Evolutionary conservation across 345 rosid genomes (phyloP).

Genomic region (Populus simonii): DNA sequence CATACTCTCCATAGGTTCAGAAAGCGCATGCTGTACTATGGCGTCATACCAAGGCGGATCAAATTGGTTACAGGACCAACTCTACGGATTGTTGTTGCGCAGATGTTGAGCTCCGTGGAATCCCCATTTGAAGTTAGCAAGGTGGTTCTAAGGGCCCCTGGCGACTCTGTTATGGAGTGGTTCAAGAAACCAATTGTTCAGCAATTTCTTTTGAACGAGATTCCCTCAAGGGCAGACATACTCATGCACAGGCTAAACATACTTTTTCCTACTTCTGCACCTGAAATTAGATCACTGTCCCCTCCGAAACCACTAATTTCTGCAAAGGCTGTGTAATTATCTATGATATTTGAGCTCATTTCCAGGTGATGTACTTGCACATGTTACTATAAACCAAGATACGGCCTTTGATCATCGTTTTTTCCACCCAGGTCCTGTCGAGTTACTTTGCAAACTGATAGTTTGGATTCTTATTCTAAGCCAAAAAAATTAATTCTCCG

Average conservation of each 20-base stretch:
- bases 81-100: constrained; percentile 82
- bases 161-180: constrained; percentile 93
- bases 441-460: not conserved
- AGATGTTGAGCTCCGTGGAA: constrained; percentile 89
- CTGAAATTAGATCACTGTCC: constrained; percentile 76
- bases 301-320: constrained; percentile 46
- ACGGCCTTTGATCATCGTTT: not conserved
- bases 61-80: constrained; percentile 97
- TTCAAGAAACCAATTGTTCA: constrained; percentile 95
- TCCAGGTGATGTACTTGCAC: constrained; percentile 1
- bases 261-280: constrained; percentile 87
- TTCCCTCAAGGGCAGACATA: constrained; percentile 81
- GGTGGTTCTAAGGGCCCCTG: constrained; percentile 88
- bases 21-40: constrained; percentile 90
- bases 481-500: not conserved
- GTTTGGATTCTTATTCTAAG: not conserved
- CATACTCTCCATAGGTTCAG: constrained; percentile 96
- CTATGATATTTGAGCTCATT: not conserved
- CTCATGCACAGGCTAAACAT: constrained; percentile 91
- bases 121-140: constrained; percentile 95
- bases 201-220: constrained; percentile 89
- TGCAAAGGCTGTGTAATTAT: constrained; percentile 15
- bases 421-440: not conserved
- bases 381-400: not conserved
- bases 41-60: constrained; percentile 87